Percentiles rank a stretch among this genome's conserved stretches.
Evolutionary conservation across 2,329 filamentous ascomycete species (phyloP).

Genomic region (Penicillium griseofulvum): DNA sequence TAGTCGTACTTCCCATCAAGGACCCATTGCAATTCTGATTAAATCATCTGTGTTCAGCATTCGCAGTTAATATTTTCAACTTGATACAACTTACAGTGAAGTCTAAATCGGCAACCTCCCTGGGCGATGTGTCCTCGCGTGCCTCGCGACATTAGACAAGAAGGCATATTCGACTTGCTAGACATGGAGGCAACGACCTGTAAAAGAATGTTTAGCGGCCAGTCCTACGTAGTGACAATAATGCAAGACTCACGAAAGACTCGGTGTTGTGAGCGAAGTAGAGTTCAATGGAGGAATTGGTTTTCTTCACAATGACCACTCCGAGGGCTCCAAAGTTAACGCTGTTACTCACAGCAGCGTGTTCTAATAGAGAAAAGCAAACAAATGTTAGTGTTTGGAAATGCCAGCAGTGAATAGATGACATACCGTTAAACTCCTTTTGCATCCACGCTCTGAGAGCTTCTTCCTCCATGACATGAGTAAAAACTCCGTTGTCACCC

Average conservation of each 20-base stretch:
- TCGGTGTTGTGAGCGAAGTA: conserved; percentile 98
- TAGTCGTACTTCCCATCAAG: not conserved
- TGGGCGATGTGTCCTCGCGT: conserved; percentile 53
- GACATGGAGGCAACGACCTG: conserved; percentile 83
- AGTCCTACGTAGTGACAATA: not conserved
- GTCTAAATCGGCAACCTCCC: conserved; percentile 31
- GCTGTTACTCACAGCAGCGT: conserved; percentile 78
- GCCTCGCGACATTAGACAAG: conserved; percentile 83
- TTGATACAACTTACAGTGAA: not conserved
- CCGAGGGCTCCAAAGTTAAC: conserved; percentile 85
- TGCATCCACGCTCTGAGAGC: conserved; percentile 73
- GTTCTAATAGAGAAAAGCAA: conserved; percentile 44
- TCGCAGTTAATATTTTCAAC: not conserved
- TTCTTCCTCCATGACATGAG: conserved; percentile 72
- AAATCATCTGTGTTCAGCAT: not conserved
- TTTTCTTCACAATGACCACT: conserved; percentile 85
- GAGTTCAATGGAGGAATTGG: conserved; percentile 69
- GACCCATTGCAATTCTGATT: not conserved
- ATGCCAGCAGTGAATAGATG: not conserved
- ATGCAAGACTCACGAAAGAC: conserved; percentile 54
- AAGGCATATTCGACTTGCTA: conserved; percentile 68
- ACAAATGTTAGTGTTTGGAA: conserved; percentile 1
- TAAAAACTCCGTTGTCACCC: conserved; percentile 59
- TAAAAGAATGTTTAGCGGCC: conserved; percentile 6
- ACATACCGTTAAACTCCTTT: conserved; percentile 79